Evolutionary conservation across 228 moss, liverwort and hornwort species (phyloP), one percentile per base, ranked within the genome.

Genomic region (Sphagnum magellanicum): DNA sequence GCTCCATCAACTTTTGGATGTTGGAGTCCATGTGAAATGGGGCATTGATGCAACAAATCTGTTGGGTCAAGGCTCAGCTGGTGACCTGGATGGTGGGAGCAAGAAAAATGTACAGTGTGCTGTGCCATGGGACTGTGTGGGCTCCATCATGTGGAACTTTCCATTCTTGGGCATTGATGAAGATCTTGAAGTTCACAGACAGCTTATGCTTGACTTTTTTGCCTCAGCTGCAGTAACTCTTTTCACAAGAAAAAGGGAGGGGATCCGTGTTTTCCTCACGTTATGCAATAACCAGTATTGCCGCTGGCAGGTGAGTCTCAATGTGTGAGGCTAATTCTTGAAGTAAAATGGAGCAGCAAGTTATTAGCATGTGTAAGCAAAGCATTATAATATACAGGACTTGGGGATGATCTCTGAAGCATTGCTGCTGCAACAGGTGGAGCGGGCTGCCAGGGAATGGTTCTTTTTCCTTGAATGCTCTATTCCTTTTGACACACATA

Each of bases 281-380:
- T 66, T 89, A 13, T 89, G 86, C 65, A 89, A 83, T 59, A 86
- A 86, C 73, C 89, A 89, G 75, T 89, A 68, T 61, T 81, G 79
- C 68, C 81, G 89, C 50, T 89, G 89, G 89, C 83, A 83, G 89
- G 89, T 89, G 68, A n/a, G 16, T 69, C 53, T 55, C 60, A 48
- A 50, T 8, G 8, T 32, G 1, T 32, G 32, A 32, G 32, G 32
- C 32, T 32, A 32, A 32, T 32, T 32, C 32, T 32, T 32, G 32
- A 32, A 32, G 3, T 32, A 32, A 32, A 32, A 32, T 32, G 32
- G 32, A 32, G 2, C 3, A 32, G 32, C 32, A 32, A 32, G 2
- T 32, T 32, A 32, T 32, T 32, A 32, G 32, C 32, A 32, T 32
- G 32, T 32, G 32, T 32, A 32, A 32, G 32, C 32, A 32, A 32